Evolutionary conservation across 495 filamentous ascomycete species (phyloP).

Genomic region (Filosporella fistucella): DNA sequence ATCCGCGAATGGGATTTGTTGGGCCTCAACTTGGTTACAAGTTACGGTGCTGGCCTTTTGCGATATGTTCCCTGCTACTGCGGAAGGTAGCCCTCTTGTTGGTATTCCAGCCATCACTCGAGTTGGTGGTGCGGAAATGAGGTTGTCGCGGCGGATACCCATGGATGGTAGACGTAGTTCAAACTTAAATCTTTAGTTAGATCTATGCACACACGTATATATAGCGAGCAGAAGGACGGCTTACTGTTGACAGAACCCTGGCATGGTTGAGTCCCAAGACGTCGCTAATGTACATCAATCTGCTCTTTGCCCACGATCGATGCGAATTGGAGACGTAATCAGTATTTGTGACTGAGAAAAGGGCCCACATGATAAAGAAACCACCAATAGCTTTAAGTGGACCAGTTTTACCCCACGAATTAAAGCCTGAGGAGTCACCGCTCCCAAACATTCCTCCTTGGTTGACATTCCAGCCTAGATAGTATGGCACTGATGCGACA

Average conservation of each 20-base stretch:
- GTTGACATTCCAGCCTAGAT: slow-evolving; percentile 43
- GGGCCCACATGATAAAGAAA: slow-evolving; percentile 39
- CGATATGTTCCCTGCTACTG: no score
- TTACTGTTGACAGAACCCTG: slow-evolving; percentile 37
- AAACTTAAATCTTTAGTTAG: slow-evolving; percentile 24
- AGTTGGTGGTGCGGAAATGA: slow-evolving; percentile 10
- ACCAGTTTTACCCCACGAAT: slow-evolving; percentile 20
- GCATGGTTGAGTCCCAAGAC: slow-evolving; percentile 44
- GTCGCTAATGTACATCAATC: slow-evolving; percentile 40
- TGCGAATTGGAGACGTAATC: slow-evolving; percentile 47
- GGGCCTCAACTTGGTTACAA: no score
- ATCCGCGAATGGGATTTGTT: no score
- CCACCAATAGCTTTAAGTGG: slow-evolving; percentile 39
- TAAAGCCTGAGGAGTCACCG: slow-evolving; percentile 23
- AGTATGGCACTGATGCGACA: slow-evolving; percentile 45
- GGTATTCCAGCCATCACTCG: no score
- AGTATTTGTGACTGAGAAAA: slow-evolving; percentile 36
- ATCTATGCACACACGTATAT: neutral
- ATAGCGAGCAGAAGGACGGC: slow-evolving; percentile 4
- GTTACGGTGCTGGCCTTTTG: no score
- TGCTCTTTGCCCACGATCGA: slow-evolving; percentile 39
- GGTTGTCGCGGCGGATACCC: slow-evolving; percentile 42
- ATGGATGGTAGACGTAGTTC: slow-evolving; percentile 46
- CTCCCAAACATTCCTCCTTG: slow-evolving; percentile 19
- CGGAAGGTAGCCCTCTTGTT: no score